Conservation (phyloP, 495 filamentous ascomycete species). For the Thermochaetoides thermophila region DNA sequence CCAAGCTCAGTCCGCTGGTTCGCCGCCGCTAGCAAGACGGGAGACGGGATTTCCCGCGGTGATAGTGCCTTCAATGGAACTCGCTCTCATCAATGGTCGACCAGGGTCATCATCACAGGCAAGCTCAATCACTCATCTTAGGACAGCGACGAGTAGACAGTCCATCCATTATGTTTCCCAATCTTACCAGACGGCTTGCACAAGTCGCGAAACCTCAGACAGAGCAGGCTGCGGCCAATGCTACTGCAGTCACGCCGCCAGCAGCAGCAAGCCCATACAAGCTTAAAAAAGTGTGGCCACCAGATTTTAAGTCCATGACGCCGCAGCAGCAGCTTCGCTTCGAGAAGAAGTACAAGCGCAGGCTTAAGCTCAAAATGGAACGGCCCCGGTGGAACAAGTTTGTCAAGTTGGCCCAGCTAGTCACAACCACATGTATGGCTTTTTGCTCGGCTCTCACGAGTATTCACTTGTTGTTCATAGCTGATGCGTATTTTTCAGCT, state of each 20-base stretch:
- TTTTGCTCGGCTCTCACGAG: neutral
- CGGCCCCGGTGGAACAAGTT: slow-evolving; percentile 61
- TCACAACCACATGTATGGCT: slow-evolving; percentile 42
- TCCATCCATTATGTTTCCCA: slow-evolving; percentile 28
- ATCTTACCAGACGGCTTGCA: slow-evolving; percentile 24
- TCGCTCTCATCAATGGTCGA: no score
- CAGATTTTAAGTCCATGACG: slow-evolving; percentile 70
- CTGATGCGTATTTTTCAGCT: slow-evolving; percentile 35
- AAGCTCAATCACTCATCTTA: no score
- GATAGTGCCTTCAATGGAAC: no score
- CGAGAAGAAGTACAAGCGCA: slow-evolving; percentile 58
- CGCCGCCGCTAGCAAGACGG: no score
- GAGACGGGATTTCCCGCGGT: no score
- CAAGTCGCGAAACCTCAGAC: slow-evolving; percentile 9
- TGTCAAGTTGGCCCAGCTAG: slow-evolving; percentile 55
- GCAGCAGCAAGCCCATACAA: no score
- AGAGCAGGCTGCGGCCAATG: slow-evolving; percentile 1
- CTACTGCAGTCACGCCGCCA: no score
- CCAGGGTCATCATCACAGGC: no score
- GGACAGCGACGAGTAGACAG: no score
- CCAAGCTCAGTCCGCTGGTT: no score
- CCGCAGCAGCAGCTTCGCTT: slow-evolving; percentile 74
- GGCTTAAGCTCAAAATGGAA: slow-evolving; percentile 54
- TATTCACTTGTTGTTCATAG: slow-evolving; percentile 1
- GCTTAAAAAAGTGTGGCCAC: slow-evolving; percentile 84